phyloP scores from a whole-genome alignment of 208 protist genomes.

The Trypanosoma boissoni region DNA sequence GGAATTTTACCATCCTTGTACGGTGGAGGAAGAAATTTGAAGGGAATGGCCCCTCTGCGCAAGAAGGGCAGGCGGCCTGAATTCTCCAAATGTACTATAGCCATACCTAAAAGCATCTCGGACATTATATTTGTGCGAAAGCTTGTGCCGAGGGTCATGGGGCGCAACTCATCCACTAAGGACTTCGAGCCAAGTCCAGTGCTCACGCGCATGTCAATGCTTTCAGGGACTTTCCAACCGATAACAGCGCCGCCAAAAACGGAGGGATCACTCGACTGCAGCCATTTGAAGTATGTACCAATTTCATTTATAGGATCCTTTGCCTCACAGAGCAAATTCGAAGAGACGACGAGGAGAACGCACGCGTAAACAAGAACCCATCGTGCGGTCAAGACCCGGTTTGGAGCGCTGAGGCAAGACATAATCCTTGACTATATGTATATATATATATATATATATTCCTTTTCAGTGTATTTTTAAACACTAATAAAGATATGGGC shows the following conservation, averaged over 20 bases:
- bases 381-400: no score
- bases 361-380: conserved; percentile 1
- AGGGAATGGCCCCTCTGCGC: conserved; percentile 32
- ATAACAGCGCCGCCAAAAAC: conserved; percentile 13
- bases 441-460: not conserved
- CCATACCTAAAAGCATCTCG: conserved; percentile 47
- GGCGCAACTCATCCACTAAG: not conserved
- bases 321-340: not conserved
- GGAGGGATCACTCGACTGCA: not conserved
- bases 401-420: not conserved
- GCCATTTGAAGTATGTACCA: conserved; percentile 1
- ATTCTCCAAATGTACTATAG: conserved; percentile 39
- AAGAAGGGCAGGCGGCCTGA: conserved; percentile 36
- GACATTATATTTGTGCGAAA: conserved; percentile 46
- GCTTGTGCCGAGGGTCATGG: conserved; percentile 20
- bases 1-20: not conserved
- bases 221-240: not conserved
- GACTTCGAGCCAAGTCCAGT: conserved; percentile 1
- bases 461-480: not conserved
- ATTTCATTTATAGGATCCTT: not conserved
- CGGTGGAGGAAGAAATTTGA: conserved; percentile 36
- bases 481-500: no score
- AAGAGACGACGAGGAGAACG: not conserved
- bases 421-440: not conserved
- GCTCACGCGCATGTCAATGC: not conserved